phyloP scores from a whole-genome alignment of 495 filamentous ascomycete genomes.

The Lepidopterella palustris region DNA sequence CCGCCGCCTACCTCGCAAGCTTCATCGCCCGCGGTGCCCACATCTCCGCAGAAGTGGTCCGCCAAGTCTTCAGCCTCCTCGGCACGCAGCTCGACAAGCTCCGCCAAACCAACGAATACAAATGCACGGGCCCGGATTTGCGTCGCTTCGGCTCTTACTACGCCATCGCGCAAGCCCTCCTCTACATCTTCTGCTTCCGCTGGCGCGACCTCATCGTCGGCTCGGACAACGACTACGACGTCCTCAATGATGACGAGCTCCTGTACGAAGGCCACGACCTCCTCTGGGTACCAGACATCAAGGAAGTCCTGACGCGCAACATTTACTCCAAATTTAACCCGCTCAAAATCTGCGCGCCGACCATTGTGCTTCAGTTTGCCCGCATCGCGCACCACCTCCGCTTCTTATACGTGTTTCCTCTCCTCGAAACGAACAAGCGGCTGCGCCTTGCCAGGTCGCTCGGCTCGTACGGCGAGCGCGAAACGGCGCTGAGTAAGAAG shows the following conservation, averaged over 20 bases:
- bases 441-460: constrained; percentile 54
- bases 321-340: constrained; percentile 88
- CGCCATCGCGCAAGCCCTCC: constrained; percentile 73
- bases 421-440: constrained; percentile 89
- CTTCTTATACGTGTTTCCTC: constrained; percentile 78
- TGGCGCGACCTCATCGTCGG: constrained; percentile 79
- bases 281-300: constrained; percentile 65
- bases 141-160: constrained; percentile 80
- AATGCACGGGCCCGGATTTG: constrained; percentile 76
- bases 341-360: constrained; percentile 89
- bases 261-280: constrained; percentile 57
- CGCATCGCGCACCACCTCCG: constrained; percentile 74
- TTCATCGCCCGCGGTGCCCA: constrained; percentile 84
- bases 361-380: constrained; percentile 86
- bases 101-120: constrained; percentile 53
- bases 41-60: constrained; percentile 66
- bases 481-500: constrained; percentile 53
- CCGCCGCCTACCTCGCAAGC: constrained; percentile 86
- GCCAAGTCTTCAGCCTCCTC: constrained; percentile 69
- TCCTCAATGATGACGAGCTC: constrained; percentile 46
- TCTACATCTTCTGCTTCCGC: constrained; percentile 98
- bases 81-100: constrained; percentile 64
- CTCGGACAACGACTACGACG: constrained; percentile 43
- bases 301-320: constrained; percentile 61
- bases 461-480: constrained; percentile 47